These are phyloP conservation scores for Termitomyces sp. DNA, from an alignment of 768 basidiomycete species.

Conservation along the genomic window DNA sequence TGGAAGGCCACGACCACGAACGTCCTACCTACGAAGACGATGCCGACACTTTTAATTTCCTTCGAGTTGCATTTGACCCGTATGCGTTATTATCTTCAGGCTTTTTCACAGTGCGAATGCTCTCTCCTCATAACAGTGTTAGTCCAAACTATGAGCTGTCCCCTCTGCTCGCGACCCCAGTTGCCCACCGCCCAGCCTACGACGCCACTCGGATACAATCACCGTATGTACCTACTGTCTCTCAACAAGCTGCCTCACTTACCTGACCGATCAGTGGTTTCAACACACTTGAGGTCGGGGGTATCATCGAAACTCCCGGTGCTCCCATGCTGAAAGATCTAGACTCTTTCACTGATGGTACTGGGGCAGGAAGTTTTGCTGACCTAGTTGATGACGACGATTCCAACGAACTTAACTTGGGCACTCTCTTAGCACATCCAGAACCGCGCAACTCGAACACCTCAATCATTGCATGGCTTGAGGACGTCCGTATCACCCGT, in stretches of 20 bases:
- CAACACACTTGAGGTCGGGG: constrained; percentile 2
- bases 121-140: not conserved
- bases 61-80: constrained; percentile 2
- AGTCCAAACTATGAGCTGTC: not conserved
- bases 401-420: constrained; percentile 24
- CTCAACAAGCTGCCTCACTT: not conserved
- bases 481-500: constrained; percentile 21
- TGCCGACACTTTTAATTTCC: not conserved
- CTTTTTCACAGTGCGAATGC: not conserved
- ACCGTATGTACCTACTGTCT: constrained; percentile 11
- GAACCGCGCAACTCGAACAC: constrained; percentile 20
- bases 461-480: constrained; percentile 38
- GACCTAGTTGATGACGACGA: constrained; percentile 34
- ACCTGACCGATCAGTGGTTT: constrained; percentile 6
- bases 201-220: constrained; percentile 9
- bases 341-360: constrained; percentile 58
- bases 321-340: constrained; percentile 51
- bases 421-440: constrained; percentile 27
- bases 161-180: constrained; percentile 8
- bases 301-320: constrained; percentile 25
- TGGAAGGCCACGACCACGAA: not conserved
- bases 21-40: not conserved
- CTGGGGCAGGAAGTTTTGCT: constrained; percentile 41
- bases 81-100: not conserved
- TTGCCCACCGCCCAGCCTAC: constrained; percentile 1